Conservation (phyloP, 257 asterid species). For the Nicotiana tomentosiformis region DNA sequence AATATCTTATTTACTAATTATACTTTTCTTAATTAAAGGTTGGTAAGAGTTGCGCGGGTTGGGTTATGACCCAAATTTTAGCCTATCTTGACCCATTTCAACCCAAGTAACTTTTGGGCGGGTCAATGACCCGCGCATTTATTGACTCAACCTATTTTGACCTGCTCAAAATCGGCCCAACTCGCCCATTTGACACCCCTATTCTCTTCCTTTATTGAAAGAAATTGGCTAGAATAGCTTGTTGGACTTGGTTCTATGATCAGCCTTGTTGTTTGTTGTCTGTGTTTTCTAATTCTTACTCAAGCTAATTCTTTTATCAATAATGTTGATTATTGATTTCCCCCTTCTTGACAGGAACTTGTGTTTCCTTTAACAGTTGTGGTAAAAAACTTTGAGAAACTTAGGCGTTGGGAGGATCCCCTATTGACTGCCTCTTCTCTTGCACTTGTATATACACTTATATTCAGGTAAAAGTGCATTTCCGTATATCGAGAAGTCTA, state of each 20-base stretch:
- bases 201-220: too few relatives aligned
- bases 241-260: background rate
- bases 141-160: too few relatives aligned
- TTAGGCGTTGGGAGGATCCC: constrained; percentile 93
- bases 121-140: too few relatives aligned
- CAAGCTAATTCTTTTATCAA: background rate
- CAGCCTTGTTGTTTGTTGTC: background rate
- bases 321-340: background rate
- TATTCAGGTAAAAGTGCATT: constrained; percentile 55
- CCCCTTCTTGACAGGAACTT: constrained; percentile 57
- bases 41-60: too few relatives aligned
- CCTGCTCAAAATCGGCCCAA: too few relatives aligned
- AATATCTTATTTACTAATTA: too few relatives aligned
- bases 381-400: constrained; percentile 54
- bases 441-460: constrained; percentile 52
- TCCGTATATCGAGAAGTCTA: background rate
- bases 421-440: constrained; percentile 76
- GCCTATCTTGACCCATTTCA: too few relatives aligned
- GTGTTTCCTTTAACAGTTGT: constrained; percentile 65
- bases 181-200: too few relatives aligned
- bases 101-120: too few relatives aligned
- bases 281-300: background rate
- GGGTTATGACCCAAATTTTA: too few relatives aligned
- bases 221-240: background rate
- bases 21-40: too few relatives aligned